A percentile compares a stretch with the other conserved stretches of the same genome.
phyloP scores from a whole-genome alignment of 371 early-diverging fungal species.

The Rhizopus delemar region DNA sequence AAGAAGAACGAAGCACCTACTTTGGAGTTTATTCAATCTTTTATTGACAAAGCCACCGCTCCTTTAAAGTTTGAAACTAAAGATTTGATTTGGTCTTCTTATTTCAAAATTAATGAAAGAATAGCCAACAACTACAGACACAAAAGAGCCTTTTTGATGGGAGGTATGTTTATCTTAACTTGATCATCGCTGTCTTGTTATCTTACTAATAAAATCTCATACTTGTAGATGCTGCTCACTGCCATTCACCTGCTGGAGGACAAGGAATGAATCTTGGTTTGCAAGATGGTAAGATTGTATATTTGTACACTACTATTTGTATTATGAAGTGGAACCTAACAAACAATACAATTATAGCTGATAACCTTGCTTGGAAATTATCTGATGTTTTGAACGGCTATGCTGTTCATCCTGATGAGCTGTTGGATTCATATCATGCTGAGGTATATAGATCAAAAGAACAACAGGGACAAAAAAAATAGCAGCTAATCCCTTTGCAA shows the following conservation, averaged over 20 bases:
- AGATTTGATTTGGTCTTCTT: slow-evolving; percentile 21
- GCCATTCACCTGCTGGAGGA: slow-evolving; percentile 40
- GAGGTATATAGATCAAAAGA: slow-evolving; percentile 27
- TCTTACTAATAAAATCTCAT: too few relatives aligned
- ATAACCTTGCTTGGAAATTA: slow-evolving; percentile 49
- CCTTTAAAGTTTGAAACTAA: slow-evolving; percentile 14
- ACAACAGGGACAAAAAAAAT: neutral
- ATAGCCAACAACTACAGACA: slow-evolving; percentile 42
- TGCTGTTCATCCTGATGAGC: slow-evolving; percentile 27
- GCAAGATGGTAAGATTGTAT: slow-evolving; percentile 39
- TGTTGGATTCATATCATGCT: slow-evolving; percentile 34
- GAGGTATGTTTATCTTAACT: slow-evolving; percentile 26
- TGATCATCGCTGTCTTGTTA: too few relatives aligned
- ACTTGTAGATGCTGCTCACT: slow-evolving; percentile 44
- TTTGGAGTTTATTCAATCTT: slow-evolving; percentile 15
- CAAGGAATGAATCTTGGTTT: slow-evolving; percentile 47
- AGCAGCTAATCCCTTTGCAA: neutral
- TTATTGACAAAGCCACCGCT: slow-evolving; percentile 9
- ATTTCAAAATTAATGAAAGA: slow-evolving; percentile 46
- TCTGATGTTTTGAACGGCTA: slow-evolving; percentile 33
- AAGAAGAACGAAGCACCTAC: neutral
- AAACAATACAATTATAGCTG: slow-evolving; percentile 20
- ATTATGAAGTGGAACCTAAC: neutral
- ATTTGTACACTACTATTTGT: neutral
- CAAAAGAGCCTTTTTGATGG: slow-evolving; percentile 36